These are phyloP conservation scores for Spinellus fusiger DNA, from an alignment of 192 early-diverging fungal species.

Conservation along the genomic window DNA sequence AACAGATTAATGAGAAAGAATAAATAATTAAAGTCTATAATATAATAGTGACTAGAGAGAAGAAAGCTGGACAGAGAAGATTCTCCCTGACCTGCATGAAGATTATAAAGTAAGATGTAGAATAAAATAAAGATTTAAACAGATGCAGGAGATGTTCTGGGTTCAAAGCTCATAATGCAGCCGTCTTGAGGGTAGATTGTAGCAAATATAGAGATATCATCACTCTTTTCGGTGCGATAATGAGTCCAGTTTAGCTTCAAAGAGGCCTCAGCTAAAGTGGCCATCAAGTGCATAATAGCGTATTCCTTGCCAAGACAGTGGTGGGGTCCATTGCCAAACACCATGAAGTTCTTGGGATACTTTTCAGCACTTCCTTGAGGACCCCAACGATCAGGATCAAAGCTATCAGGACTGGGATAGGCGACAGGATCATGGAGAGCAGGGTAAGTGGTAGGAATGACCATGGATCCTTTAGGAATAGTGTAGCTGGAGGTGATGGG, in stretches of 20 bases:
- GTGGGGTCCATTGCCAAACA: slow-evolving; percentile 36
- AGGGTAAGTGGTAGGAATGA: slow-evolving; percentile 37
- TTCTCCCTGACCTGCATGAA: no score
- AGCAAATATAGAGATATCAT: slow-evolving; percentile 38
- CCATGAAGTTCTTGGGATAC: slow-evolving; percentile 37
- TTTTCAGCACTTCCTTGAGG: slow-evolving; percentile 27
- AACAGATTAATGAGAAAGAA: no score
- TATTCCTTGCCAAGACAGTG: slow-evolving; percentile 37
- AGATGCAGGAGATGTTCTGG: slow-evolving; percentile 6
- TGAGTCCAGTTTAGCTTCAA: slow-evolving; percentile 31
- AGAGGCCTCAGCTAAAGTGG: slow-evolving; percentile 26
- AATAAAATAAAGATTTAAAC: slow-evolving; percentile 10
- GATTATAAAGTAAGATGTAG: no score
- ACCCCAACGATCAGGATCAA: slow-evolving; percentile 36
- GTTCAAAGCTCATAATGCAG: slow-evolving; percentile 32
- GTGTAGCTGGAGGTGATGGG: slow-evolving; percentile 24
- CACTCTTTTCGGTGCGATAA: slow-evolving; percentile 30
- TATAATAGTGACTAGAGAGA: no score
- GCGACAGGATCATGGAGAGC: slow-evolving; percentile 32
- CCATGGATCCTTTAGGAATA: slow-evolving; percentile 35
- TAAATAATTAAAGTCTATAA: no score
- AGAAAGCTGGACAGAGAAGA: no score
- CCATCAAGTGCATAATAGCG: slow-evolving; percentile 33
- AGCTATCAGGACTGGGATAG: slow-evolving; percentile 32
- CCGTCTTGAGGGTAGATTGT: slow-evolving; percentile 37